Evolutionary conservation across 371 early-diverging fungal genomes (phyloP), one percentile per base, ranked within the genome.

Genomic region (Saksenaea vasiformis): DNA sequence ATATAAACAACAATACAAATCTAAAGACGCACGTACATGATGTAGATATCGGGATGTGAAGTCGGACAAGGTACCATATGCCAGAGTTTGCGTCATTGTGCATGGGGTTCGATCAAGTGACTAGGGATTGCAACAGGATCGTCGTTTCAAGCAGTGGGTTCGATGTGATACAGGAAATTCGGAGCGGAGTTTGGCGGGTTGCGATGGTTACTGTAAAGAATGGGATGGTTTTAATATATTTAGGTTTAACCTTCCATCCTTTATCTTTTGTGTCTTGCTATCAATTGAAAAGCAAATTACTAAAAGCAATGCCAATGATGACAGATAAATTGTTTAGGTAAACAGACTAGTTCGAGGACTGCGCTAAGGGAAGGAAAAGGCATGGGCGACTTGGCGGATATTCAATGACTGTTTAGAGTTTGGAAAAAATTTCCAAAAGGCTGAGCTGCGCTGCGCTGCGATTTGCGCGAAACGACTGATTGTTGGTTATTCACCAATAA

Each of bases 51-150:
- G 51, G 51, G 51, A 47, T 10, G 22, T 47, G 51, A 47, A 47
- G 51, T 47, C 51, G 51, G 51, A 47, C 51, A 47, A 47, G 51
- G 17, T 47, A 47, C 22, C 51, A 47, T 47, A 17, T 47, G 51
- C 22, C 51, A 47, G 51, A 22, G 19, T 47, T 47, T 47, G 51
- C 51, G 51, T 47, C 51, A 47, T 47, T 47, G 51, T 47, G 51
- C 51, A 47, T 47, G 51, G 51, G 51, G 51, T 47, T 47, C 51
- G 51, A 47, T 47, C 51, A 47, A 47, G 51, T 47, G 51, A 47
- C 27, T 47, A 22, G n/a, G 51, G 22, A 47, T 22, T 47, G 51
- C 24, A 22, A n/a, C 51, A 47, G 8, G 51, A 47, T 47, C 51
- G 51, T 47, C 51, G 51, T 47, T 47, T 47, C 27, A 47, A 47